Evolutionary conservation across 2,329 filamentous ascomycete species (phyloP), one percentile per base, ranked within the genome.

Genomic region (Diaporthe destruens): DNA sequence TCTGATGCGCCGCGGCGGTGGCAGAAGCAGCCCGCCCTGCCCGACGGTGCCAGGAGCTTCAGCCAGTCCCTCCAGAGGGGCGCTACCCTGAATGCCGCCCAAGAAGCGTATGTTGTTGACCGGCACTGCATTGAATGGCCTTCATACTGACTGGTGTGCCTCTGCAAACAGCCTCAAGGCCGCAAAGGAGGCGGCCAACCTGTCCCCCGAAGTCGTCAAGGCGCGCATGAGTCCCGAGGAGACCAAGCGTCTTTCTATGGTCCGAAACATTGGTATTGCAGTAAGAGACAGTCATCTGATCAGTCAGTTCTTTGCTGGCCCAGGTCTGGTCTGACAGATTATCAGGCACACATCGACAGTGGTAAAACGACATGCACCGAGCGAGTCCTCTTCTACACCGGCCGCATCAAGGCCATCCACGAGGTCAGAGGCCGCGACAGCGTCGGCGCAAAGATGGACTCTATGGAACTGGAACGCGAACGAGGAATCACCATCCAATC

Each of bases 401-500:
- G 96, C 76, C 93, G 96, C 81, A 98, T 98, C 85, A 97, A 97
- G 81, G 89, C 94, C 42, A 98, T 99, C 79, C 96, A 99, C 86
- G 96, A 99, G 85, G 96, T 99, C 55, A 91, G 96, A 80, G 95
- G 95, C 73, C 95, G 96, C 80, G 96, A 99, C 88, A 90, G 93
- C 47, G 95, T 98, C 53, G 96, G 96, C 76, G 96, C 96, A 74
- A 99, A 99, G 87, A 99, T 99, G 96, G 96, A 99, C 86, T 98
- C 95, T 34, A 99, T 99, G 96, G 96, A 99, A 78, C 87, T 99
- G 77, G 96, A 99, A 85, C 90, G 96, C 83, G 96, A 98, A 83
- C 98, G 98, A 87, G 96, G 96, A 79, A 99, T 99, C 82, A 99
- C 96, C 72, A 99, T 99, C 80, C 96, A 99, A 83, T 98, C 96